These are phyloP conservation scores for Globisporangium parvum DNA, from an alignment of 352 stramenopile species.

Conservation along the genomic window DNA sequence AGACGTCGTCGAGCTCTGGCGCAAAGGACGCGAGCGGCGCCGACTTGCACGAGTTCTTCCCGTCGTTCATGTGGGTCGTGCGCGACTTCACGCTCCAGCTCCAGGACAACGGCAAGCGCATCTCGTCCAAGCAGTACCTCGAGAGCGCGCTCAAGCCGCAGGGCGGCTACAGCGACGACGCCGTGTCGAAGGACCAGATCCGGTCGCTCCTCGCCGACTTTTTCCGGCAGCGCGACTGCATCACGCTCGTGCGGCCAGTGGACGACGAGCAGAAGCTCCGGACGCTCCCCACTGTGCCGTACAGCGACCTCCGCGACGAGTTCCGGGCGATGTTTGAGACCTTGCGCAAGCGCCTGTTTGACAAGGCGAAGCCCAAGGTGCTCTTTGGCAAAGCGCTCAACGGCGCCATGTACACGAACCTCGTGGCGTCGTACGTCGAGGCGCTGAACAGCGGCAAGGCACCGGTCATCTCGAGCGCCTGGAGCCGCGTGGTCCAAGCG, in stretches of 20 bases:
- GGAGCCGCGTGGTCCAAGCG: conserved; percentile 82
- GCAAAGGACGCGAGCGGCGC: conserved; percentile 13
- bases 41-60: conserved; percentile 83
- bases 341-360: conserved; percentile 63
- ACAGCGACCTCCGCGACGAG: conserved; percentile 72
- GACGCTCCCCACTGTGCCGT: conserved; percentile 59
- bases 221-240: conserved; percentile 83
- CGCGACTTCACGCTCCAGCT: conserved; percentile 87
- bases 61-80: conserved; percentile 87
- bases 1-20: conserved; percentile 39
- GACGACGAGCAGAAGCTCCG: conserved; percentile 82
- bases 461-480: conserved; percentile 86
- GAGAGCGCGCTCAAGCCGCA: conserved; percentile 82
- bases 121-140: conserved; percentile 86
- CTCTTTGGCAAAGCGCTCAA: conserved; percentile 83
- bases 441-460: conserved; percentile 85
- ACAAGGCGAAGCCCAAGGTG: conserved; percentile 78
- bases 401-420: conserved; percentile 81
- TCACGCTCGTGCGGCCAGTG: conserved; percentile 87
- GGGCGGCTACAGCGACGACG: conserved; percentile 72
- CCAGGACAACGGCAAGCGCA: conserved; percentile 81
- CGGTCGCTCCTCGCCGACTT: conserved; percentile 71
- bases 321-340: conserved; percentile 73
- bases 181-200: conserved; percentile 76
- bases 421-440: conserved; percentile 78